Base-by-base conservation (phyloP, 2,329 filamentous ascomycete genomes). In the Iodosphaeria phyllophila region DNA sequence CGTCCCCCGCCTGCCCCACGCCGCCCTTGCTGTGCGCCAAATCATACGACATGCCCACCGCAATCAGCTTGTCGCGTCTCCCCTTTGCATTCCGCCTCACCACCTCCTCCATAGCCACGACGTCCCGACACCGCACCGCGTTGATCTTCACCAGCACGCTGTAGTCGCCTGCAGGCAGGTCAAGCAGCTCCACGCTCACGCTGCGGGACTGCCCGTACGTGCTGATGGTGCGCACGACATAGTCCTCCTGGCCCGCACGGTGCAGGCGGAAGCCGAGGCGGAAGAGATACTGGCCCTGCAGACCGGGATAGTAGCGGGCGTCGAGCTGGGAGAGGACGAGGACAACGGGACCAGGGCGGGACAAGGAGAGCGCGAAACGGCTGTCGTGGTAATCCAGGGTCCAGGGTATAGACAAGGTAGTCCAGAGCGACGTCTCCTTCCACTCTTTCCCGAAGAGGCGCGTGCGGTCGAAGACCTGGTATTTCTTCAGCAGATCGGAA, bases 141-240 rank as follows among this genome's bases (percentile, higher is more conserved):
- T 72, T 70, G 29, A 89, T 62, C 42, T 78, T 82, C 44, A 86
- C 63, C 13, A 80, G 58, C 4, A 91, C 67, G 5, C 66, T 68
- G 47, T 91, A 91, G 21, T 64, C 68, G 8, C 80, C 80, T 0
- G 74, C 63, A 12, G 78, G 69, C 14, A 91, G 64, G 18, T 73
- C 59, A n/a, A n/a, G n/a, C 6, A 89, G 58, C 43, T 89, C 80
- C 2, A 77, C 71, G 25, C 74, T 83, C 19, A 83, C 73, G 1
- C 74, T 78, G 5, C 80, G 70, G 13, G 58, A 68, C 64, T 82
- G 78, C 13, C 61, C 48, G 30, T 63, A 60, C 17, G 58, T 55
- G 16, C 51, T 50, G 25, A 64, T 55, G 29, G 58, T 64, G 36
- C 62, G 58, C 9, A 66, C 58, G 9, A 67, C 50, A 34, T 66